These are phyloP conservation scores for Saussurea involucrata DNA, from an alignment of 129 eudicot genomes.

Conservation along the genomic window DNA sequence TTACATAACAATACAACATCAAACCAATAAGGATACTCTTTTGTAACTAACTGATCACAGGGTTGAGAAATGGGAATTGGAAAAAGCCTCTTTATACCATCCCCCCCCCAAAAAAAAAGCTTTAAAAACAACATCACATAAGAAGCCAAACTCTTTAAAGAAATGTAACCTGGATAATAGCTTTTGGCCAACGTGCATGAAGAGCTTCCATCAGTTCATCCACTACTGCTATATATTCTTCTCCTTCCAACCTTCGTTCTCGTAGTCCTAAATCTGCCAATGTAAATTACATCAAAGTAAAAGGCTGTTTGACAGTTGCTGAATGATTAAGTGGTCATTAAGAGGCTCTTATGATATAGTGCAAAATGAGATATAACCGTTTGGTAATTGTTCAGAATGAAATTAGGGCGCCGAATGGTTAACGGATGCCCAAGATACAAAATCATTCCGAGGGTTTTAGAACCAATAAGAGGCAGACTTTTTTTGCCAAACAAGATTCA, in stretches of 20 bases:
- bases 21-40: neutral
- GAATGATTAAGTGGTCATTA: no score
- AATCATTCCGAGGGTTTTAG: no score
- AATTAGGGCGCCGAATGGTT: no score
- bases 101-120: neutral
- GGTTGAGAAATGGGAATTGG: neutral
- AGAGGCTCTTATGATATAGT: no score
- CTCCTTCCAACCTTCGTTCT: constrained; percentile 92
- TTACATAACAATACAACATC: neutral
- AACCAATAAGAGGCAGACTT: no score
- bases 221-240: constrained; percentile 77
- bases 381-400: no score
- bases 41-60: neutral
- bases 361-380: no score
- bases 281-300: constrained; percentile 15
- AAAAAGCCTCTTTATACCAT: neutral
- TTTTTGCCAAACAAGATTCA: no score
- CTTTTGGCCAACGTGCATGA: constrained; percentile 96
- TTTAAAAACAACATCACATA: neutral
- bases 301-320: no score
- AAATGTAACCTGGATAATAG: constrained; percentile 83
- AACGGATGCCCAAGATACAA: no score
- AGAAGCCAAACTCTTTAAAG: neutral
- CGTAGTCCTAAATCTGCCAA: constrained; percentile 85
- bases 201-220: constrained; percentile 99